A percentile compares a stretch with the other conserved stretches of the same genome.
Evolutionary conservation across 2,329 filamentous ascomycete species (phyloP).

Genomic region (Clonostachys rosea): DNA sequence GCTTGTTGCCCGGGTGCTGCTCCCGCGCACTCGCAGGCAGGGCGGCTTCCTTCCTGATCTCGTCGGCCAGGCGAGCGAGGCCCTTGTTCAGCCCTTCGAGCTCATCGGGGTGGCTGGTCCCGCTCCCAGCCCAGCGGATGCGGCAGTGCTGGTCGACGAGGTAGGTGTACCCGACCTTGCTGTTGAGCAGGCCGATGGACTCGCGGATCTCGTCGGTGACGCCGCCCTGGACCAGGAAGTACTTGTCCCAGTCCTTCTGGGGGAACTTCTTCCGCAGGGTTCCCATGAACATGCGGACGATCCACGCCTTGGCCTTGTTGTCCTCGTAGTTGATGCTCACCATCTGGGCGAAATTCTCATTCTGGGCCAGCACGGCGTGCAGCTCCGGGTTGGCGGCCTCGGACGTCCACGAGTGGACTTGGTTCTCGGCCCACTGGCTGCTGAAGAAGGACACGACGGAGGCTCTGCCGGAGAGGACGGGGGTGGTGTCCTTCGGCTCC

Average conservation of each 20-base stretch:
- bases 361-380: constrained; percentile 51
- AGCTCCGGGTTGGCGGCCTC: constrained; percentile 65
- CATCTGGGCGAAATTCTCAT: constrained; percentile 58
- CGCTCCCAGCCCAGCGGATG: constrained; percentile 92
- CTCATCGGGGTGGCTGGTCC: constrained; percentile 60
- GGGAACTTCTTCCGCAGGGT: constrained; percentile 44
- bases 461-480: constrained; percentile 66
- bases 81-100: constrained; percentile 62
- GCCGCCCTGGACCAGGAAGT: constrained; percentile 56
- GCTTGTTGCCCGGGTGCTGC: constrained; percentile 14
- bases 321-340: constrained; percentile 89
- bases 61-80: constrained; percentile 56
- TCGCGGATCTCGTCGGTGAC: constrained; percentile 58
- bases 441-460: constrained; percentile 79
- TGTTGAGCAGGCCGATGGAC: constrained; percentile 71
- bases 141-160: constrained; percentile 81
- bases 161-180: constrained; percentile 91
- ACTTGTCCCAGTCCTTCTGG: constrained; percentile 50
- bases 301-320: constrained; percentile 61
- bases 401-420: constrained; percentile 69
- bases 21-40: constrained; percentile 25
- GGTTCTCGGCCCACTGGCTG: constrained; percentile 79
- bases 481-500: constrained; percentile 65
- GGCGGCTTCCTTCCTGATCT: constrained; percentile 36
- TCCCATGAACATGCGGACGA: constrained; percentile 53